Evolutionary conservation across 768 basidiomycete genomes (phyloP).

Genomic region (Suillus alpinus): DNA sequence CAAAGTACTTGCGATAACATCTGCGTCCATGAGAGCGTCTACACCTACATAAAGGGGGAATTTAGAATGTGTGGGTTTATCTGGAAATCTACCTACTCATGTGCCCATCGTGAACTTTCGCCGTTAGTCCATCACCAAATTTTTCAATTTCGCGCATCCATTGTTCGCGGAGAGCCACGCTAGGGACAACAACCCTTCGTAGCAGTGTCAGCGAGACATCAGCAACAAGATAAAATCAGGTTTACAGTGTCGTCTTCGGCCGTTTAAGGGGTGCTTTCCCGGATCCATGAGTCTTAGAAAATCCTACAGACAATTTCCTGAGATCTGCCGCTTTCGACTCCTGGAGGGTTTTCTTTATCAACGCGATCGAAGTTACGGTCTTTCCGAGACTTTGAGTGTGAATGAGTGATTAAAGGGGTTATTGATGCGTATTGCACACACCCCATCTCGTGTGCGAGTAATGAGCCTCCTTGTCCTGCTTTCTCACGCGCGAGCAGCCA

Average conservation of each 20-base stretch:
- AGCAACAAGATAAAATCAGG: not conserved
- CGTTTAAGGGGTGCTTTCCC: not conserved
- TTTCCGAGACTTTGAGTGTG: not conserved
- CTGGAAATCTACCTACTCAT: not conserved
- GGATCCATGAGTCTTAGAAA: not conserved
- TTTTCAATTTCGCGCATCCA: not conserved
- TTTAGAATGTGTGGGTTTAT: not conserved
- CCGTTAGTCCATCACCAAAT: not conserved
- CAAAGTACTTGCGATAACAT: not conserved
- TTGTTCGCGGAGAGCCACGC: not conserved
- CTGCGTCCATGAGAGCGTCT: not conserved
- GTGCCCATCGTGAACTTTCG: not conserved
- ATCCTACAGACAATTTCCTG: not conserved
- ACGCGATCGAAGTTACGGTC: not conserved
- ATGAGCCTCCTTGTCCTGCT: not conserved
- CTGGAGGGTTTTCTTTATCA: not conserved
- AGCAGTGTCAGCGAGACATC: not conserved
- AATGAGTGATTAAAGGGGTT: not conserved
- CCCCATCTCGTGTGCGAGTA: not conserved
- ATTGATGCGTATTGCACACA: not conserved
- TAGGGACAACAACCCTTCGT: not conserved
- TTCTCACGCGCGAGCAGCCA: not conserved
- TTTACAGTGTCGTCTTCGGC: not conserved
- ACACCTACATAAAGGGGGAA: not conserved
- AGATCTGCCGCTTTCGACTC: not conserved